phyloP scores from a whole-genome alignment of 2,329 filamentous ascomycete species.

The Aspergillus floridensis region DNA sequence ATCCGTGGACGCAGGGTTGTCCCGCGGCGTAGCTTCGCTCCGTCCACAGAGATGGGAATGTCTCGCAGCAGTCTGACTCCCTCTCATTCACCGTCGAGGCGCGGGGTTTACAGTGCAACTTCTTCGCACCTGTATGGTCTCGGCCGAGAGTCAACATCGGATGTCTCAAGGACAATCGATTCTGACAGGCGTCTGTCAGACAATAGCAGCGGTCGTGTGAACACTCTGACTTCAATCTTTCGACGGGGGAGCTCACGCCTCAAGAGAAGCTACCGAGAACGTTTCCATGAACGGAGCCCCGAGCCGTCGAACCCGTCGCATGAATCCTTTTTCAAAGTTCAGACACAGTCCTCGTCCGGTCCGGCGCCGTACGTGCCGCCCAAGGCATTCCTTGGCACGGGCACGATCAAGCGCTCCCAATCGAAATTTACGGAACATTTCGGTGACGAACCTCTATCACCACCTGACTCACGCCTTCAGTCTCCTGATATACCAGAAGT shows the following conservation, averaged over 20 bases:
- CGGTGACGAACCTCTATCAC: conserved; percentile 81
- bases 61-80: conserved; percentile 33
- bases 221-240: conserved; percentile 71
- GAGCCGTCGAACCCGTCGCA: conserved; percentile 92
- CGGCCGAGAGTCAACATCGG: conserved; percentile 50
- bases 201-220: conserved; percentile 45
- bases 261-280: conserved; percentile 54
- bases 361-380: conserved; percentile 36
- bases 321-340: conserved; percentile 71
- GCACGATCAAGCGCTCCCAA: conserved; percentile 72
- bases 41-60: conserved; percentile 34
- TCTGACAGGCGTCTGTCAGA: conserved; percentile 56
- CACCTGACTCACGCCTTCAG: conserved; percentile 75
- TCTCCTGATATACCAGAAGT: conserved; percentile 64
- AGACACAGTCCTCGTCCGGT: conserved; percentile 48
- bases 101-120: conserved; percentile 49
- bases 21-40: conserved; percentile 32
- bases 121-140: conserved; percentile 55
- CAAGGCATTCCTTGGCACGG: conserved; percentile 48
- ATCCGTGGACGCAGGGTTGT: conserved; percentile 28
- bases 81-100: conserved; percentile 45
- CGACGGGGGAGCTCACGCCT: conserved; percentile 59
- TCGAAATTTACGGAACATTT: conserved; percentile 92
- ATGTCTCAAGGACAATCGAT: conserved; percentile 54
- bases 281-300: conserved; percentile 56